These are phyloP conservation scores for Colletotrichum brevisporum DNA, from an alignment of 2,329 filamentous ascomycete species.

Conservation along the genomic window DNA sequence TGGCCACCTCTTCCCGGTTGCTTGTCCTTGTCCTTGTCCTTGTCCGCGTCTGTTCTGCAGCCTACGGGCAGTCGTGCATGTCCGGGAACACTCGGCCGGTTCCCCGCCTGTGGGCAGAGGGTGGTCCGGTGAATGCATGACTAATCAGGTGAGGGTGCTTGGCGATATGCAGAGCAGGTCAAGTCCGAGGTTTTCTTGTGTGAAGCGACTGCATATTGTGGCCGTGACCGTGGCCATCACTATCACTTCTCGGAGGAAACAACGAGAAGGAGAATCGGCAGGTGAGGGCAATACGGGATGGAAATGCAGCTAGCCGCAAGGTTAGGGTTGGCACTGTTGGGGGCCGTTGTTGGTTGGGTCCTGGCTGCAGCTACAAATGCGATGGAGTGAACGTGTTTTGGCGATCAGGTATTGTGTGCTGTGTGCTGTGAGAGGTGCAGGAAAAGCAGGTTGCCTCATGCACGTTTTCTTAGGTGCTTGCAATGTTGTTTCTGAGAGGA, in stretches of 20 bases:
- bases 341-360: no score
- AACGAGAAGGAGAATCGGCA: not conserved
- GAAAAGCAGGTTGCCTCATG: no score
- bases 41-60: no score
- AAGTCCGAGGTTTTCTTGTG: not conserved
- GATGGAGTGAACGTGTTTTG: no score
- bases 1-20: not conserved
- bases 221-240: not conserved
- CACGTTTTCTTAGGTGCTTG: no score
- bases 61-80: no score
- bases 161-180: not conserved
- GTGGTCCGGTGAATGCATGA: conserved; percentile 3
- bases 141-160: conserved; percentile 12
- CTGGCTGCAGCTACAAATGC: no score
- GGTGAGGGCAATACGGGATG: not conserved
- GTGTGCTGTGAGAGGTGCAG: no score
- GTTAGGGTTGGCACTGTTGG: no score
- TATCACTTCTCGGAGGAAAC: not conserved
- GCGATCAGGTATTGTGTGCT: no score
- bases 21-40: not conserved
- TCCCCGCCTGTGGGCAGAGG: conserved; percentile 24
- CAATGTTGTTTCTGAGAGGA: no score
- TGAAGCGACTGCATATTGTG: not conserved
- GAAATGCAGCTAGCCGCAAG: conserved; percentile 16
- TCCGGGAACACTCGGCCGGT: conserved; percentile 20